Base-by-base conservation (phyloP, 306 rosid genomes). In the Cicer yamashitae region DNA sequence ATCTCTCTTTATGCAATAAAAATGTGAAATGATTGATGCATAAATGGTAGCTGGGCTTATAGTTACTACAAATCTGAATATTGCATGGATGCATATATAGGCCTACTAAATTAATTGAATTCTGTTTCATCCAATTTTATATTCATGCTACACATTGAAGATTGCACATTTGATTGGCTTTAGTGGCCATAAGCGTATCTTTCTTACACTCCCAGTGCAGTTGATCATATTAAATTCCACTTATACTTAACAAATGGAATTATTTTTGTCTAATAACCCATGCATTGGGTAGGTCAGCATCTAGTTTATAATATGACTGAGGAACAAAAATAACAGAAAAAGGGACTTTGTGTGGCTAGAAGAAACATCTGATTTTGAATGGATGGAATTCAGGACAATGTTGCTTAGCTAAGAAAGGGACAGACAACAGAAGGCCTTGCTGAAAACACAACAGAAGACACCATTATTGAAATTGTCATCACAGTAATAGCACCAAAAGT, bases 181-280 rank as follows among this genome's bases (percentile, higher is more conserved):
- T 51, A 15, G 15, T 51, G 57, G 57, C 57, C 57, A 51, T 51
- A 14, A 51, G 17, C 57, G 57, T 51, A 18, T 7, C 8, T 51
- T 51, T 14, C 22, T 51, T n/a, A 51, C 57, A 6, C 22, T 7
- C 17, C 14, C 57, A 51, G 17, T 51, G 57, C 57, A 51, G 56
- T 14, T 51, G 56, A 51, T 51, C 14, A 51, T 51, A n/a, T 51
- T 51, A 51, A 30, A 30, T 51, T 58, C 41, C 41, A 6, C 40
- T 12, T 15, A 4, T 30, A 9, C 41, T 58, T 22, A 7, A 58
- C 64, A 58, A 25, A 59, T 13, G 20, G 18, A 60, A 34, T 34
- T 60, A 59, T 34, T 60, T 30, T 34, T 34, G 44, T 60, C 18
- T 60, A 34, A 60, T 60, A 60, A 60, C 17, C 67, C 67, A 60